Conservation (phyloP, 73 alveolate species). For the Blepharisma japonicum region DNA sequence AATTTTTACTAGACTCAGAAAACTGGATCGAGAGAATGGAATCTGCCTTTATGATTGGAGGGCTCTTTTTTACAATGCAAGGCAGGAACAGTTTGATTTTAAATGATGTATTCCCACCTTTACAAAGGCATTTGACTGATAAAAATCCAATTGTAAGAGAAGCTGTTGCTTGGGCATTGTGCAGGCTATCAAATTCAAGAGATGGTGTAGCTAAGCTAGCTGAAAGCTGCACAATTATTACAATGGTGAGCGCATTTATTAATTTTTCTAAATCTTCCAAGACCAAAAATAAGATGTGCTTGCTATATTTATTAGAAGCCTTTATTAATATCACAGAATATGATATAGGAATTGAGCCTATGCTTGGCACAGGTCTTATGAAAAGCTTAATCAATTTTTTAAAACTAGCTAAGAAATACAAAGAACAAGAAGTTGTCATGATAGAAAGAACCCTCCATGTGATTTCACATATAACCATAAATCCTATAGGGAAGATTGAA, state of each 20-base stretch:
- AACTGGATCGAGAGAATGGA: constrained; percentile 75
- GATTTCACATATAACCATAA: constrained; percentile 76
- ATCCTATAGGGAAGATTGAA: constrained; percentile 84
- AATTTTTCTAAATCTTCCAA: constrained; percentile 64
- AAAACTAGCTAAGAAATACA: constrained; percentile 10
- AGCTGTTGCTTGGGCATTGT: constrained; percentile 81
- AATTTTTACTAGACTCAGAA: constrained; percentile 42
- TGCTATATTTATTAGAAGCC: constrained; percentile 80
- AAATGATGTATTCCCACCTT: constrained; percentile 63
- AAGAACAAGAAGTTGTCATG: constrained; percentile 42
- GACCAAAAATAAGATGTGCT: constrained; percentile 68
- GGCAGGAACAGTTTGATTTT: constrained; percentile 68
- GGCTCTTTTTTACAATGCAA: constrained; percentile 63
- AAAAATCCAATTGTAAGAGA: constrained; percentile 74
- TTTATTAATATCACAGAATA: constrained; percentile 73
- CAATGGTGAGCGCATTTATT: constrained; percentile 82
- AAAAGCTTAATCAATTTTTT: constrained; percentile 42
- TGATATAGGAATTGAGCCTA: constrained; percentile 85
- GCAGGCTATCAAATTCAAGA: constrained; percentile 61
- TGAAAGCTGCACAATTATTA: constrained; percentile 65
- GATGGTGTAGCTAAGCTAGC: constrained; percentile 80
- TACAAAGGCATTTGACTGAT: constrained; percentile 74
- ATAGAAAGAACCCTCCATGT: constrained; percentile 69
- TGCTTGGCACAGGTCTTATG: constrained; percentile 79
- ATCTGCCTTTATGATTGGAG: constrained; percentile 81